Evolutionary conservation across 2,329 filamentous ascomycete species (phyloP).

Genomic region (Dendrostoma leiphaemia): DNA sequence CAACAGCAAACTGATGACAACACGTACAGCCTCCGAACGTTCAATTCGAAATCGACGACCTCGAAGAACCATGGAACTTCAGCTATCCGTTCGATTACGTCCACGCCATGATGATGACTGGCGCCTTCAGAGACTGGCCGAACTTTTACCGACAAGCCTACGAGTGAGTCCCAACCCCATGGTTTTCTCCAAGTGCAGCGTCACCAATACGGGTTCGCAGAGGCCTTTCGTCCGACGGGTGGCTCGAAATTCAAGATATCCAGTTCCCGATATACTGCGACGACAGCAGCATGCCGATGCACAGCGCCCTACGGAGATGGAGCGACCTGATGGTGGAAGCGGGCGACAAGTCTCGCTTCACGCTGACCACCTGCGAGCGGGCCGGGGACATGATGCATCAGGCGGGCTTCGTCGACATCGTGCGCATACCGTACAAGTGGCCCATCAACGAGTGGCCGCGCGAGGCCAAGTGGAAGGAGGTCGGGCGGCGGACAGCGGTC

Average conservation of each 20-base stretch:
- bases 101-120: constrained; percentile 28
- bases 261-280: constrained; percentile 30
- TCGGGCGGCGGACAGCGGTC: constrained; percentile 14
- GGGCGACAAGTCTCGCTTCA: constrained; percentile 25
- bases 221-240: constrained; percentile 23
- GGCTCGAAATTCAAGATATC: constrained; percentile 28
- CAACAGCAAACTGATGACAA: constrained; percentile 9
- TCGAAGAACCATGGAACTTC: constrained; percentile 29
- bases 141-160: constrained; percentile 24
- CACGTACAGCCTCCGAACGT: constrained; percentile 23
- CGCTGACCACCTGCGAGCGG: constrained; percentile 26
- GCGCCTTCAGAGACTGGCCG: constrained; percentile 27
- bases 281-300: constrained; percentile 26
- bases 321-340: constrained; percentile 30
- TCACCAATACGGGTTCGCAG: constrained; percentile 13
- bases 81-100: constrained; percentile 27
- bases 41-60: constrained; percentile 27
- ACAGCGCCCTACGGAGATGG: constrained; percentile 27
- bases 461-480: constrained; percentile 22
- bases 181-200: too few relatives aligned
- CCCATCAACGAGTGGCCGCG: constrained; percentile 25
- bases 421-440: constrained; percentile 19
- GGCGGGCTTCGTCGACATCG: constrained; percentile 17
- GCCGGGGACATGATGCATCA: constrained; percentile 26
- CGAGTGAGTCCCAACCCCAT: constrained; percentile 17